Evolutionary conservation across 2,329 filamentous ascomycete genomes (phyloP), one percentile per base, ranked within the genome.

Genomic region (Mycogone perniciosa): DNA sequence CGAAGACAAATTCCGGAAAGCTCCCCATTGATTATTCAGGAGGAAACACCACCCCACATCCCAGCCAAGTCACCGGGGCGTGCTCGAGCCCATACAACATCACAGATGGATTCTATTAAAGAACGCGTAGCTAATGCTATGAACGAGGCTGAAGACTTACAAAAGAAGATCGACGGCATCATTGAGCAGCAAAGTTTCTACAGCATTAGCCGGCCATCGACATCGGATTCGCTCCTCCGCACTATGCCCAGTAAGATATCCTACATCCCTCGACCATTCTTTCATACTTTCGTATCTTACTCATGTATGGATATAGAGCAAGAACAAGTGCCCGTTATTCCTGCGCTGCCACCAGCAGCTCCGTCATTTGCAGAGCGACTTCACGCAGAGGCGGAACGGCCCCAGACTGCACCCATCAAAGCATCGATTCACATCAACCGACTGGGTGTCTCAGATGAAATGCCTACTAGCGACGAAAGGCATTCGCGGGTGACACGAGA

Each of bases 111-210:
- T 30, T 62, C 62, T 10, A 76, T 82, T 48, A 76, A 78, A 45
- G 75, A 79, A 56, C 71, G 77, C 39, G 77, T 82, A 41, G 80
- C 79, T 31, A 73, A 68, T 53, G 79, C 77, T 44, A 75, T 82
- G 68, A 66, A 79, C 48, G 81, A 85, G 60, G 71, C 80, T 55
- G 82, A 85, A 50, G 70, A 68, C 50, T 64, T 82, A 40, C 74
- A 85, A 63, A 75, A 74, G 51, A 74, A 81, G 56, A 82, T 85
- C 48, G 77, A 85, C 47, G 74, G 78, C 46, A 70, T 80, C 26
- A 74, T 82, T 27, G 79, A 83, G 68, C 75, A 79, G 53, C 79
- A 81, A 65, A 84, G 77, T 62, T 64, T 82, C 33, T 83, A 80
- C 55, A 56, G 72, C 13, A 68, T 61, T 53, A 80, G 76, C 62